Conservation (phyloP, 208 protist genomes). For the Leishmania turanica region DNA sequence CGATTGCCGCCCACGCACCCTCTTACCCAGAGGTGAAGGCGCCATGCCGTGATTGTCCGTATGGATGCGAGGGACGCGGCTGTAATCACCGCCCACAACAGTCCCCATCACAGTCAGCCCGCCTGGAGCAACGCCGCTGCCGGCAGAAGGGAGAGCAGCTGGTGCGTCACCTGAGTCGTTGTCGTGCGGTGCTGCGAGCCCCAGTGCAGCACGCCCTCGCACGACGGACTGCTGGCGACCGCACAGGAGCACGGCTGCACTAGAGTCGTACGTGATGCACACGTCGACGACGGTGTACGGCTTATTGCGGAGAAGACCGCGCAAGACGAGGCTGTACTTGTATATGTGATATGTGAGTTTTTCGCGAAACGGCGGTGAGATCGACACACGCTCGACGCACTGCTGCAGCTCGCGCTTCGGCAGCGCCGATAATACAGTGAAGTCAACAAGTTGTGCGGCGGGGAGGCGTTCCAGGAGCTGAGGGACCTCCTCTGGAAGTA, state of each 20-base stretch:
- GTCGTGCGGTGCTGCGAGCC: background rate
- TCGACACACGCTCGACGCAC: conserved; percentile 29
- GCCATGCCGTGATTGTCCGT: background rate
- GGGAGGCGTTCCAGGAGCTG: background rate
- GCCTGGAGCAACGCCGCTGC: background rate
- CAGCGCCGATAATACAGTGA: conserved; percentile 24
- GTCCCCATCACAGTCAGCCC: conserved; percentile 30
- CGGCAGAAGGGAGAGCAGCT: background rate
- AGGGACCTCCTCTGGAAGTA: background rate
- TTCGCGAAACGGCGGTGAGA: conserved; percentile 28
- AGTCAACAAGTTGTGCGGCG: background rate
- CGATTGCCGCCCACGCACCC: background rate
- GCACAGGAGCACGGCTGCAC: conserved; percentile 23
- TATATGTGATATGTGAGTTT: conserved; percentile 28
- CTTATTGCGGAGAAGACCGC: conserved; percentile 7
- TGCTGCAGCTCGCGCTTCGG: conserved; percentile 36
- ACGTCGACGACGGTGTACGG: conserved; percentile 26
- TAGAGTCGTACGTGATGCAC: conserved; percentile 23
- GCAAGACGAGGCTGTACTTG: conserved; percentile 14
- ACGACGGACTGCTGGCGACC: conserved; percentile 12
- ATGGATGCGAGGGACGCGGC: background rate
- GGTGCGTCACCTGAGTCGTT: background rate
- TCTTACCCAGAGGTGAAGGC: background rate
- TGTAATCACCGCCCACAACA: background rate
- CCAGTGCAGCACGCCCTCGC: background rate